These are phyloP conservation scores for Leccinellum rugosiceps DNA, from an alignment of 768 basidiomycete genomes.

Conservation along the genomic window DNA sequence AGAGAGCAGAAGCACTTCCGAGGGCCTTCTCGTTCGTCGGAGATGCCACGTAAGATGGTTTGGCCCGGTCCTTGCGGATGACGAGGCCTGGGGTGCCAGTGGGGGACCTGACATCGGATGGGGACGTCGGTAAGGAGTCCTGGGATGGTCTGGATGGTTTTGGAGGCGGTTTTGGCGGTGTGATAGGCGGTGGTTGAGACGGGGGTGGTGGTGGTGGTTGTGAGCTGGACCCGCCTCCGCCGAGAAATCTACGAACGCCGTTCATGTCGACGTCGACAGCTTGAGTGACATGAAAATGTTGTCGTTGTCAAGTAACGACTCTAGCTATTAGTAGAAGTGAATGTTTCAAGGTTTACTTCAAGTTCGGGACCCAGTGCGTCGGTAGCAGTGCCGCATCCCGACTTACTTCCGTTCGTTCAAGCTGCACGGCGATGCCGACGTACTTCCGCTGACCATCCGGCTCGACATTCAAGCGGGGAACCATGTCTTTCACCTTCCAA, in stretches of 20 bases:
- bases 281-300: slow-evolving; percentile 18
- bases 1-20: slow-evolving; percentile 26
- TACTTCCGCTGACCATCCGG: slow-evolving; percentile 8
- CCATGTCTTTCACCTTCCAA: slow-evolving; percentile 89
- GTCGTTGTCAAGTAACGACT: slow-evolving; percentile 8
- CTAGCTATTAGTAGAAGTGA: neutral
- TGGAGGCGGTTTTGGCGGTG: slow-evolving; percentile 27
- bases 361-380: neutral
- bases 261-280: slow-evolving; percentile 46
- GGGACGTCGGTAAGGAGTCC: slow-evolving; percentile 34
- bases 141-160: slow-evolving; percentile 48
- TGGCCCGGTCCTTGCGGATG: slow-evolving; percentile 51
- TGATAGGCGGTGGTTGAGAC: slow-evolving; percentile 11
- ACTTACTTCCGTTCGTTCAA: slow-evolving; percentile 14
- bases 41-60: slow-evolving; percentile 23
- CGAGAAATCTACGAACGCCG: slow-evolving; percentile 67
- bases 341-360: neutral
- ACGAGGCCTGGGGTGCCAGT: slow-evolving; percentile 34
- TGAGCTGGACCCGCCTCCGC: slow-evolving; percentile 38
- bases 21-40: slow-evolving; percentile 22
- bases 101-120: slow-evolving; percentile 22
- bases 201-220: slow-evolving; percentile 26
- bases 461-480: slow-evolving; percentile 1
- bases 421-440: slow-evolving; percentile 15
- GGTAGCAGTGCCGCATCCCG: neutral